Evolutionary conservation across 306 rosid species (phyloP), one percentile per base, ranked within the genome.

Genomic region (Biancaea sappan): DNA sequence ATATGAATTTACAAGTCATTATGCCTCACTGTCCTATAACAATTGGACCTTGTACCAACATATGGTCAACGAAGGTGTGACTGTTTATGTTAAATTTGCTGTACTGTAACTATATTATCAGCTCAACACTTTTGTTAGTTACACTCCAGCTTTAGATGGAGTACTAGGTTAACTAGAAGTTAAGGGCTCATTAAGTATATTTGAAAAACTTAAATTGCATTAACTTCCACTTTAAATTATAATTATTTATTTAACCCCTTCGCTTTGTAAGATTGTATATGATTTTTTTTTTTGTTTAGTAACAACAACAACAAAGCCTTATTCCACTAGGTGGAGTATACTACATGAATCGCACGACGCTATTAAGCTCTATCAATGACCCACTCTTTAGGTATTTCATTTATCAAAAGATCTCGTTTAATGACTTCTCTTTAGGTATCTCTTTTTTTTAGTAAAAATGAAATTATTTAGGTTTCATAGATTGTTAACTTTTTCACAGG

Each of bases 401-500:
- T n/a, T n/a, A n/a, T n/a, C n/a, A n/a, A n/a, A n/a, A n/a, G n/a
- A n/a, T n/a, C n/a, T n/a, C n/a, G n/a, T n/a, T n/a, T n/a, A n/a
- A n/a, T n/a, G n/a, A n/a, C n/a, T n/a, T n/a, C n/a, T n/a, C n/a
- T n/a, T n/a, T n/a, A n/a, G n/a, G n/a, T n/a, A n/a, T n/a, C n/a
- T n/a, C n/a, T n/a, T n/a, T n/a, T n/a, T 46, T 15, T 73, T 50
- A 61, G 59, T 60, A 60, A 37, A 52, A 22, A 53, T 15, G 5
- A 66, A 48, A 13, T 41, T 72, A 66, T 16, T 47, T 16, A 46
- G 51, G 70, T 14, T 19, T 44, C 63, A 66, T 22, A 34, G 40
- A 50, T 71, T 61, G 61, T 46, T 63, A 15, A 38, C 25, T 26
- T 61, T 22, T 28, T 56, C 76, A 68, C 24, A 18, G 31, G 54